phyloP scores from a whole-genome alignment of 192 early-diverging fungal species.

The Gonapodya sp. region DNA sequence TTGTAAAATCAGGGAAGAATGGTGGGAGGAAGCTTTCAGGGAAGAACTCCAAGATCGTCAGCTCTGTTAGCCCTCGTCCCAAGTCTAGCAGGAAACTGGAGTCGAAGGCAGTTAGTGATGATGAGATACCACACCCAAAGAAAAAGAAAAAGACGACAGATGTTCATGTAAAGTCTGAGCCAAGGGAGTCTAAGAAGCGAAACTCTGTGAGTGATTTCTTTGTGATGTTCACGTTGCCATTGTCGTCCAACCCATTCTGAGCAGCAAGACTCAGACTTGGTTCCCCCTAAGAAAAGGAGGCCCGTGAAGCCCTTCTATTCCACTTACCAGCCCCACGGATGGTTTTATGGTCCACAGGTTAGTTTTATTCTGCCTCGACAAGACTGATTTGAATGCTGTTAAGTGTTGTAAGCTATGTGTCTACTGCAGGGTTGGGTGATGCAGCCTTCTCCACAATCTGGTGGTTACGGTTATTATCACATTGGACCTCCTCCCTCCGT shows the following conservation, averaged over 20 bases:
- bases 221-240: background rate
- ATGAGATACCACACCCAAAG: background rate
- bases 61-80: no score
- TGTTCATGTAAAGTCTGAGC: background rate
- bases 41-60: no score
- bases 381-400: no score
- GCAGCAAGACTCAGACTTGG: background rate
- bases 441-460: background rate
- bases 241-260: background rate
- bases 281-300: background rate
- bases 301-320: background rate
- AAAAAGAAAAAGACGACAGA: background rate
- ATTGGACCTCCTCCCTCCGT: background rate
- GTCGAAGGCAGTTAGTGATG: background rate
- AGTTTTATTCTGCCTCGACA: background rate
- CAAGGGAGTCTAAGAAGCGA: background rate
- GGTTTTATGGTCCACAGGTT: background rate
- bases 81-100: background rate
- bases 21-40: no score
- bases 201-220: background rate
- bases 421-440: constrained; percentile 3
- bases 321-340: background rate
- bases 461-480: background rate
- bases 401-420: no score
- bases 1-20: no score